These are phyloP conservation scores for Rubus parviflorus DNA, from an alignment of 306 rosid species.

Conservation along the genomic window DNA sequence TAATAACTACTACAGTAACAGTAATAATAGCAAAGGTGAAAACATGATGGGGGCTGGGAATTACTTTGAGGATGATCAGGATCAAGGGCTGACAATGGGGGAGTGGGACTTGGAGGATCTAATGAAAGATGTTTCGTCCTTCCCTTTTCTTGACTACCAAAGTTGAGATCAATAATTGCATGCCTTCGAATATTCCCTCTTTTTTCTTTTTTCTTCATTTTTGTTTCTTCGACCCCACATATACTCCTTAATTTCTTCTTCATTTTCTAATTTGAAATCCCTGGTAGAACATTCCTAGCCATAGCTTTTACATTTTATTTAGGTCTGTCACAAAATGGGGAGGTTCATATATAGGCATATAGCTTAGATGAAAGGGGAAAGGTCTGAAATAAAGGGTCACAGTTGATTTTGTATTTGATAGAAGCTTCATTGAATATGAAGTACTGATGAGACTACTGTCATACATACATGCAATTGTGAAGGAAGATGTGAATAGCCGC, in stretches of 20 bases:
- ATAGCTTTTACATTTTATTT: background rate
- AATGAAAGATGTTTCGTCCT: conserved; percentile 81
- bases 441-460: background rate
- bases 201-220: background rate
- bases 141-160: conserved; percentile 69
- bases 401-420: background rate
- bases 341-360: conserved; percentile 2
- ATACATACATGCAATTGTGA: conserved; percentile 4
- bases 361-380: conserved; percentile 13
- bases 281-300: conserved; percentile 6
- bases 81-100: conserved; percentile 54
- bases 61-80: conserved; percentile 55
- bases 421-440: background rate
- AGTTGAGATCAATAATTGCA: conserved; percentile 20
- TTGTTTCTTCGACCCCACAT: background rate
- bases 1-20: conserved; percentile 26
- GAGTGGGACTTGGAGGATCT: conserved; percentile 89
- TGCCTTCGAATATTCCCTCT: background rate
- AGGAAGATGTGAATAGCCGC: conserved; percentile 23
- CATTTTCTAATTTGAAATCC: background rate
- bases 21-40: conserved; percentile 34
- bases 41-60: conserved; percentile 47
- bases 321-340: background rate
- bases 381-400: background rate
- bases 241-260: background rate